Conservation (phyloP, 441 rosid species). For the Aquilaria agallochum region DNA sequence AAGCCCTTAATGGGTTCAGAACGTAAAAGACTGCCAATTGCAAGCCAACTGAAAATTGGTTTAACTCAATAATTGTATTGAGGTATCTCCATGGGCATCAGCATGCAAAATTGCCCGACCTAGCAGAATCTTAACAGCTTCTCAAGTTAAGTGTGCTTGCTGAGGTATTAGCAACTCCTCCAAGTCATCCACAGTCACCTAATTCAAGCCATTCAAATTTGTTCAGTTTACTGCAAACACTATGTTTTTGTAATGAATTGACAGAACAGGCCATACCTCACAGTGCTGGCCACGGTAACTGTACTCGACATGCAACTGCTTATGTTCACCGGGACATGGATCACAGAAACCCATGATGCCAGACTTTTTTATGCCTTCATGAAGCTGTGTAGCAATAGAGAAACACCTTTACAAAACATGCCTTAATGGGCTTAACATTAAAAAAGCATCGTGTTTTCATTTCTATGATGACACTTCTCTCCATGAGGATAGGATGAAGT, state of each 20-base stretch:
- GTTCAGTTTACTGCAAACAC: neutral
- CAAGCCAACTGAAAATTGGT: no score
- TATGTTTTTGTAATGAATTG: neutral
- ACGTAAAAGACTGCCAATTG: no score
- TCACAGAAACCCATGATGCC: conserved; percentile 99
- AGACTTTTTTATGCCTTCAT: conserved; percentile 86
- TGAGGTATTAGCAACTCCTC: conserved; percentile 74
- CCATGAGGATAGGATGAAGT: no score
- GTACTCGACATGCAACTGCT: conserved; percentile 68
- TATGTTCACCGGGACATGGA: conserved; percentile 89
- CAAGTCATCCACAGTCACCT: conserved; percentile 70
- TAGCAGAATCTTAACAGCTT: conserved; percentile 4
- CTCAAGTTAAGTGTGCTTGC: conserved; percentile 42
- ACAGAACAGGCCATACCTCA: conserved; percentile 34
- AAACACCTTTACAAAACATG: no score
- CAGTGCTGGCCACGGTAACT: conserved; percentile 45
- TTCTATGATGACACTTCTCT: no score
- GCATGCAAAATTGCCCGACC: conserved; percentile 30
- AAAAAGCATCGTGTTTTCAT: no score
- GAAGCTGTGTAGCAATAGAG: conserved; percentile 44
- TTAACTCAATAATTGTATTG: neutral
- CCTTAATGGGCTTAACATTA: no score
- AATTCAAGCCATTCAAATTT: conserved; percentile 17
- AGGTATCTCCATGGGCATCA: conserved; percentile 20
- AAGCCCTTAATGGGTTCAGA: no score